Conservation (phyloP, 2,329 filamentous ascomycete genomes). For the Ophiosphaerella herpotricha region DNA sequence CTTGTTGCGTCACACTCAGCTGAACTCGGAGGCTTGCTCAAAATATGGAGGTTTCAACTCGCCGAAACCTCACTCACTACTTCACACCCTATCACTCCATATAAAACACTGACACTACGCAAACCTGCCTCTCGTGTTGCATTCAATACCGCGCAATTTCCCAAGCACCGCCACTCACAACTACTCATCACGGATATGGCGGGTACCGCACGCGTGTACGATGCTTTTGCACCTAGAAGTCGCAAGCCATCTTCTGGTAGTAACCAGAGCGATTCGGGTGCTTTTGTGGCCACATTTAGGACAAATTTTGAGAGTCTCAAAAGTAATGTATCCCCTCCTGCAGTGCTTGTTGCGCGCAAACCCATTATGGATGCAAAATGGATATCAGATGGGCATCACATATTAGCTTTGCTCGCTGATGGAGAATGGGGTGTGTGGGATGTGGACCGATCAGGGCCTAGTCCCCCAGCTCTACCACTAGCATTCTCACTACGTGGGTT, state of each 20-base stretch:
- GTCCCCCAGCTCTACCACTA: conserved; percentile 31
- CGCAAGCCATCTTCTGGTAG: conserved; percentile 26
- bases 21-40: conserved; percentile 46
- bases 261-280: conserved; percentile 23
- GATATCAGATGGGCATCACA: conserved; percentile 51
- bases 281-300: conserved; percentile 40
- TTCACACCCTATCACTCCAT: conserved; percentile 48
- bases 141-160: conserved; percentile 60
- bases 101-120: conserved; percentile 54
- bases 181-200: conserved; percentile 60
- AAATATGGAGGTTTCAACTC: conserved; percentile 48
- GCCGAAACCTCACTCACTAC: conserved; percentile 43
- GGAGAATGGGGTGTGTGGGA: conserved; percentile 61
- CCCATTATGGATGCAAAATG: conserved; percentile 55
- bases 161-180: conserved; percentile 58
- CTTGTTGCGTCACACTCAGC: conserved; percentile 49
- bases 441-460: conserved; percentile 44
- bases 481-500: conserved; percentile 45
- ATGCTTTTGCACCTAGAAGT: conserved; percentile 51
- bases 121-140: conserved; percentile 56
- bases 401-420: conserved; percentile 54
- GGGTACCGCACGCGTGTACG: conserved; percentile 63
- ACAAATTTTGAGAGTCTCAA: conserved; percentile 40
- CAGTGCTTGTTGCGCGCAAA: conserved; percentile 49
- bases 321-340: conserved; percentile 23